These are phyloP conservation scores for Themeda triandra DNA, from an alignment of 176 grass and related monocot genomes.

Conservation along the genomic window DNA sequence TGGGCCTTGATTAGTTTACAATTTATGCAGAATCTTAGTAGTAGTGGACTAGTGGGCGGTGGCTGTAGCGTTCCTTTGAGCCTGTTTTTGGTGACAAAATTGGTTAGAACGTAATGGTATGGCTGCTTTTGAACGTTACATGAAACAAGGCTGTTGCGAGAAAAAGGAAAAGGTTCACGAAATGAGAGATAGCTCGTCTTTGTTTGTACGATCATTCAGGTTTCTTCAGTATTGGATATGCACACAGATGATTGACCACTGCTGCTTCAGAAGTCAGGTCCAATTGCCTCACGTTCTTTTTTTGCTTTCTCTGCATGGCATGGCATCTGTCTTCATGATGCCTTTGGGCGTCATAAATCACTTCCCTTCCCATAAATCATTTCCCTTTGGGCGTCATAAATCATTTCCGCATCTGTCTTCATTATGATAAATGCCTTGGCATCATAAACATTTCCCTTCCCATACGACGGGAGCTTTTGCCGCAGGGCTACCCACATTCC, in stretches of 20 bases:
- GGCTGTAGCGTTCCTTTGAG: conserved; percentile 24
- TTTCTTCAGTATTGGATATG: neutral
- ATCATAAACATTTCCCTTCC: conserved; percentile 47
- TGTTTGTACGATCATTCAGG: neutral
- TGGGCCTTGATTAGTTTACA: neutral
- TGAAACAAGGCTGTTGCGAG: conserved; percentile 32
- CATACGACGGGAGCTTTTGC: conserved; percentile 33
- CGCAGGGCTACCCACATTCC: conserved; percentile 34
- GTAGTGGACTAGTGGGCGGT: neutral
- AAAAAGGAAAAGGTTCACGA: conserved; percentile 3
- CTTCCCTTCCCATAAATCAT: too few species aligned
- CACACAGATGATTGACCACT: conserved; percentile 44
- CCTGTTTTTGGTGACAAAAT: conserved; percentile 13
- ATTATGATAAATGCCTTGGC: too few species aligned
- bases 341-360: too few species aligned
- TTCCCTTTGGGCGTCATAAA: too few species aligned
- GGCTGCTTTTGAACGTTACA: conserved; percentile 19
- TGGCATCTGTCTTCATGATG: conserved; percentile 20
- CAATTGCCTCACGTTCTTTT: conserved; percentile 14
- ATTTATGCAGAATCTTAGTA: conserved; percentile 1
- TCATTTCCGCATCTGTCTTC: too few species aligned
- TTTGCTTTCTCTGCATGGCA: conserved; percentile 41
- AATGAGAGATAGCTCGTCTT: neutral
- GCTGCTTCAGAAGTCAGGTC: neutral
- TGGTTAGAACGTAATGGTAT: conserved; percentile 9